Evolutionary conservation across 805 yeast genomes (phyloP).

Genomic region (Nakazawaea molendinolei): DNA sequence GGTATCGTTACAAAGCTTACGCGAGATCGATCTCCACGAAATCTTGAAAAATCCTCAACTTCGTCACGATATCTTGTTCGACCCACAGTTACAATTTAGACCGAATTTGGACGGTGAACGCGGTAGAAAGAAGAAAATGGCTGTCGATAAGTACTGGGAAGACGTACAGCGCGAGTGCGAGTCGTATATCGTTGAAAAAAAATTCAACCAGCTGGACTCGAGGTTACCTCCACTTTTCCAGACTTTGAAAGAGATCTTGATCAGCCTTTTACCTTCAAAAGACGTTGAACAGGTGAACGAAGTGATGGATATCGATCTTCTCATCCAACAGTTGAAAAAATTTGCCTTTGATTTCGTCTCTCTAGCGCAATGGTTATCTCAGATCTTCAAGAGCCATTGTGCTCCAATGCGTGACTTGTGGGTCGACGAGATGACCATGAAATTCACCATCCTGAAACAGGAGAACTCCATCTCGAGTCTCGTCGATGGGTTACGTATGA

Average conservation of each 20-base stretch:
- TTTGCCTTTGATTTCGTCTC: slow-evolving; percentile 68
- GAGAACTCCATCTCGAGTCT: slow-evolving; percentile 41
- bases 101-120: slow-evolving; percentile 90
- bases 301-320: slow-evolving; percentile 68
- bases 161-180: slow-evolving; percentile 66
- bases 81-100: slow-evolving; percentile 86
- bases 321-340: slow-evolving; percentile 66
- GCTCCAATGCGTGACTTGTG: slow-evolving; percentile 93
- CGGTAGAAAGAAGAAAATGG: slow-evolving; percentile 67
- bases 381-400: slow-evolving; percentile 79
- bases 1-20: slow-evolving; percentile 69
- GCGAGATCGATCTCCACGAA: slow-evolving; percentile 83
- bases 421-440: slow-evolving; percentile 75
- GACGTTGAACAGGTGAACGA: slow-evolving; percentile 63
- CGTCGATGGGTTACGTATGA: slow-evolving; percentile 69
- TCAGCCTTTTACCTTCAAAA: slow-evolving; percentile 70
- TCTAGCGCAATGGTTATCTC: slow-evolving; percentile 68
- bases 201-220: slow-evolving; percentile 20
- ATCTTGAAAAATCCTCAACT: slow-evolving; percentile 87
- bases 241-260: slow-evolving; percentile 70
- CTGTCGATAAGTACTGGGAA: slow-evolving; percentile 80
- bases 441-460: slow-evolving; percentile 41
- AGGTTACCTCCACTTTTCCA: slow-evolving; percentile 65
- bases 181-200: slow-evolving; percentile 28
- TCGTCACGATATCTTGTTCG: slow-evolving; percentile 88